These are phyloP conservation scores for Aegilops umbellulata DNA, from an alignment of 176 grass and related monocot genomes.

Conservation along the genomic window DNA sequence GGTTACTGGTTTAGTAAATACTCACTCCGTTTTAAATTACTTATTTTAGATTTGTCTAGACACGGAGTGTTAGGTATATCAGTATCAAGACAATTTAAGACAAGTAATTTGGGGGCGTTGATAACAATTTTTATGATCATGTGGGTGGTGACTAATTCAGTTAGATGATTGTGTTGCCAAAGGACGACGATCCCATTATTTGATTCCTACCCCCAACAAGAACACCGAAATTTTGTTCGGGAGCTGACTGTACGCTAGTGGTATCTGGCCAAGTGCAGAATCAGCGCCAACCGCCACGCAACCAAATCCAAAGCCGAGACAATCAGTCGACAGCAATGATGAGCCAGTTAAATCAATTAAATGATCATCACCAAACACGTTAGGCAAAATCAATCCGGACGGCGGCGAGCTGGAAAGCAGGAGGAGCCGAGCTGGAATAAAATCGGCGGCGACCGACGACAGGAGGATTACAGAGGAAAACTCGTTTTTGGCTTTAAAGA, in stretches of 20 bases:
- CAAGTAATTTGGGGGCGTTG: too few species aligned
- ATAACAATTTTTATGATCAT: too few species aligned
- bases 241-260: background rate
- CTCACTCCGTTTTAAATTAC: too few species aligned
- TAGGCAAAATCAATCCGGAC: background rate
- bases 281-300: background rate
- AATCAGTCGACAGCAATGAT: constrained; percentile 18
- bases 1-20: too few species aligned
- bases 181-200: background rate
- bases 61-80: too few species aligned
- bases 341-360: background rate
- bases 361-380: constrained; percentile 8
- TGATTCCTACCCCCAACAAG: constrained; percentile 1
- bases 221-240: background rate
- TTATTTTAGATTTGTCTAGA: too few species aligned
- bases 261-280: constrained; percentile 4
- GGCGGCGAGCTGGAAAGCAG: constrained; percentile 30
- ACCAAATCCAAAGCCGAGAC: background rate
- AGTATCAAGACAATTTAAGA: too few species aligned
- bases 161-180: background rate
- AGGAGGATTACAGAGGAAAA: background rate
- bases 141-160: background rate
- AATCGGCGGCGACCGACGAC: background rate
- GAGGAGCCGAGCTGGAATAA: background rate
- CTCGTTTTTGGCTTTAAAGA: background rate